Evolutionary conservation across 2,329 filamentous ascomycete genomes (phyloP), one percentile per base, ranked within the genome.

Genomic region (Exophiala spinifera): DNA sequence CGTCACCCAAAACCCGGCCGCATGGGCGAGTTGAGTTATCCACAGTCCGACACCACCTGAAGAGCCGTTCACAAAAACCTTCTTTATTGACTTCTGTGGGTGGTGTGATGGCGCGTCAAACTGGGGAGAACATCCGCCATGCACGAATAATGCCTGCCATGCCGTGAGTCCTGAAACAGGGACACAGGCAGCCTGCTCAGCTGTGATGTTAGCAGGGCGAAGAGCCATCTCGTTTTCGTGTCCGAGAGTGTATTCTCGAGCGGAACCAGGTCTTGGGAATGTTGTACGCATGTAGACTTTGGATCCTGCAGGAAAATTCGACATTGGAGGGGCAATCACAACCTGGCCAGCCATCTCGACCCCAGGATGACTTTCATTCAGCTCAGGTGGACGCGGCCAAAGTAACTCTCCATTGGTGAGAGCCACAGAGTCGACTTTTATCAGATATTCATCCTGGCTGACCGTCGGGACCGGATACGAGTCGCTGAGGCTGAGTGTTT

Each of bases 41-140:
- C 74, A 78, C 28, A 70, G 64, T 3, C 76, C 76, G 1, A 76
- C 73, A 3, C 69, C 69, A 3, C 76, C 75, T 3, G 73, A 71
- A 1, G 75, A 75, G 44, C 69, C 76, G 3, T 71, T 76, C 13
- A 78, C 64, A 10, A 76, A 66, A 3, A 78, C n/a, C n/a, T 64
- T n/a, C 68, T 17, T n/a, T 28, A 33, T 33, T 7, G 51, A 46
- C 53, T 47, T n/a, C n/a, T n/a, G n/a, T n/a, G n/a, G n/a, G n/a
- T n/a, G n/a, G n/a, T n/a, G n/a, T n/a, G n/a, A n/a, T n/a, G n/a
- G n/a, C n/a, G n/a, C n/a, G n/a, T n/a, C n/a, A n/a, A n/a, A n/a
- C n/a, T n/a, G n/a, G n/a, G n/a, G 60, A 15, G 53, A 44, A 19
- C 70, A n/a, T 20, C 68, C 67, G 1, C 63, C 65, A 51, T 72